A percentile compares a stretch with the other conserved stretches of the same genome.
These are phyloP conservation scores for Tylopilus plumbeoviolaceoides DNA, from an alignment of 768 basidiomycete species.

Conservation along the genomic window DNA sequence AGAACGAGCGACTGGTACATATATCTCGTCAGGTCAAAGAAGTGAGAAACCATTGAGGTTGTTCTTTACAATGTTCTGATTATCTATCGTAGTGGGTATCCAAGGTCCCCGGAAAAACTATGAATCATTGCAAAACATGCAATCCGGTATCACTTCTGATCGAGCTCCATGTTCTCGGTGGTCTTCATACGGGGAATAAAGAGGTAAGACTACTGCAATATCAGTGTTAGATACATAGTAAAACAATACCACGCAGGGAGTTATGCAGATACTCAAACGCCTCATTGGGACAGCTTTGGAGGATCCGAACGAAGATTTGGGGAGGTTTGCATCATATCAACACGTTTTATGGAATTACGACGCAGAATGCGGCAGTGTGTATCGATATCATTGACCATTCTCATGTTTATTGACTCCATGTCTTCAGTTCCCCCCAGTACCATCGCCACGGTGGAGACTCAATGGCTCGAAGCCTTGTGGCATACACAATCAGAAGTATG, in stretches of 20 bases:
- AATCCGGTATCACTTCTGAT: constrained; percentile 24
- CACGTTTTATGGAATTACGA: constrained; percentile 51
- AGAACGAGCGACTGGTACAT: constrained; percentile 4
- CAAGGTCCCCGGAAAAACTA: background rate
- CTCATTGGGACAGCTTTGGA: constrained; percentile 40
- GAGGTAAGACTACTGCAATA: constrained; percentile 12
- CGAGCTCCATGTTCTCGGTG: constrained; percentile 22
- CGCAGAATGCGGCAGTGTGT: constrained; percentile 40
- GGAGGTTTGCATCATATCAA: constrained; percentile 49
- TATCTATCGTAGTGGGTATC: constrained; percentile 15
- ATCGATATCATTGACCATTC: background rate
- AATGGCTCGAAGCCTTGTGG: constrained; percentile 56
- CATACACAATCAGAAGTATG: constrained; percentile 12
- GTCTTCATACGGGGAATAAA: constrained; percentile 8
- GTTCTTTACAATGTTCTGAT: constrained; percentile 1
- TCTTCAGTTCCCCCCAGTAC: constrained; percentile 32
- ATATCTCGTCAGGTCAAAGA: constrained; percentile 22
- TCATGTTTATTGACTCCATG: background rate
- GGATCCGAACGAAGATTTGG: constrained; percentile 34
- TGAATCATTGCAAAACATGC: background rate
- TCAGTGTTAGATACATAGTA: background rate
- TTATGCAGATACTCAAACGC: constrained; percentile 25
- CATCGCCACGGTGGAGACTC: constrained; percentile 35
- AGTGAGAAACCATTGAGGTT: constrained; percentile 10
- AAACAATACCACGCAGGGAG: constrained; percentile 10